These are phyloP conservation scores for Leccinum uliginosum DNA, from an alignment of 768 basidiomycete species.

Conservation along the genomic window DNA sequence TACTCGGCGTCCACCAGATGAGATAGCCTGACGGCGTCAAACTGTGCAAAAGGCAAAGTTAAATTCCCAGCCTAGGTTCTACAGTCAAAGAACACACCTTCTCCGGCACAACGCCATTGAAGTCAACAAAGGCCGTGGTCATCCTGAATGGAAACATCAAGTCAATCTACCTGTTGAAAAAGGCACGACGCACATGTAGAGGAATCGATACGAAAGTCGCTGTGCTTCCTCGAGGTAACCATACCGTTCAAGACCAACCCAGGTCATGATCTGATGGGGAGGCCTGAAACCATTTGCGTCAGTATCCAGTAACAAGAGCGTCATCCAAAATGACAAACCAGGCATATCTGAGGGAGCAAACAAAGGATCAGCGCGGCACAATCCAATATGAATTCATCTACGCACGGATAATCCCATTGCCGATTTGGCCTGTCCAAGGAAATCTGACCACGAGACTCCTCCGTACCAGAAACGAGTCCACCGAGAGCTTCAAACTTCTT, in stretches of 20 bases:
- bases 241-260: constrained; percentile 96
- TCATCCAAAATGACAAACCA: constrained; percentile 39
- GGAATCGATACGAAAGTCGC: constrained; percentile 88
- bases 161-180: constrained; percentile 1
- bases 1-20: constrained; percentile 98
- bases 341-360: constrained; percentile 50
- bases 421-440: constrained; percentile 95
- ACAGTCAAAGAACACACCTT: constrained; percentile 48
- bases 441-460: constrained; percentile 93
- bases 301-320: constrained; percentile 2
- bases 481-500: constrained; percentile 96
- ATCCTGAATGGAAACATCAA: constrained; percentile 47
- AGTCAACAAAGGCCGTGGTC: constrained; percentile 93
- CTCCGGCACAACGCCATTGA: constrained; percentile 97
- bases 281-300: constrained; percentile 47
- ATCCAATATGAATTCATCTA: constrained; percentile 20
- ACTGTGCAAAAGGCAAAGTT: constrained; percentile 39
- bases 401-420: constrained; percentile 97
- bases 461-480: constrained; percentile 93
- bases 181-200: constrained; percentile 84
- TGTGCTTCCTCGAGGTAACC: constrained; percentile 93
- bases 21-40: constrained; percentile 93
- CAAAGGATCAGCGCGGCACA: constrained; percentile 5
- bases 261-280: constrained; percentile 98
- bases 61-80: not conserved